These are phyloP conservation scores for Cerrena zonata DNA, from an alignment of 1,284 basidiomycete genomes.

Conservation along the genomic window DNA sequence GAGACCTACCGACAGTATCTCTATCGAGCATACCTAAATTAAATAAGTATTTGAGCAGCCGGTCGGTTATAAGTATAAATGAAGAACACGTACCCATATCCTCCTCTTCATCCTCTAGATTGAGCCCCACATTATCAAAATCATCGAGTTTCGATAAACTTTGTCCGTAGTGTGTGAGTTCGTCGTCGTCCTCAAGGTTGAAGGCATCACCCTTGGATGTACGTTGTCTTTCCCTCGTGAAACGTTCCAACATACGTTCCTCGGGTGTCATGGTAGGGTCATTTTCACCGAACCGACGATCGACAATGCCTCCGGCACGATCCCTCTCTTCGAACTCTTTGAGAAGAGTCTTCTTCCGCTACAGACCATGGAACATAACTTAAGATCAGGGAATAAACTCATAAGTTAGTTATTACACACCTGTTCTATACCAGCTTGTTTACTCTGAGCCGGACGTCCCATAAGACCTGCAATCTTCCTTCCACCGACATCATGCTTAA, in stretches of 20 bases:
- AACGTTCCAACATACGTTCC: constrained; percentile 95
- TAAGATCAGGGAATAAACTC: not conserved
- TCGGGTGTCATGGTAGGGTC: constrained; percentile 87
- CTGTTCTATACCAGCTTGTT: constrained; percentile 85
- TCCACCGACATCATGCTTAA: constrained; percentile 90
- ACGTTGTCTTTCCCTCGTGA: constrained; percentile 83
- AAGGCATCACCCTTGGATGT: constrained; percentile 77
- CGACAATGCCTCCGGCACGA: constrained; percentile 83
- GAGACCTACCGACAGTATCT: constrained; percentile 58
- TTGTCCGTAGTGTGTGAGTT: constrained; percentile 91
- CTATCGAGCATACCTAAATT: constrained; percentile 63
- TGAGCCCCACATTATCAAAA: constrained; percentile 76
- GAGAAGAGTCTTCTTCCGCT: constrained; percentile 83
- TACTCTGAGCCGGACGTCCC: constrained; percentile 81
- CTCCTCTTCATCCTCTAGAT: constrained; percentile 65
- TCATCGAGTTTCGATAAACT: constrained; percentile 82
- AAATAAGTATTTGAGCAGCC: not conserved
- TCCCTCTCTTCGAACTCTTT: constrained; percentile 80
- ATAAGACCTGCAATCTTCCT: constrained; percentile 78
- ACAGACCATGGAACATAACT: constrained; percentile 1
- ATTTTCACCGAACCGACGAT: constrained; percentile 94
- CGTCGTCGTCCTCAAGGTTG: constrained; percentile 87
- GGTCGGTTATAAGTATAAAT: constrained; percentile 5
- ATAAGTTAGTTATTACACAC: constrained; percentile 41
- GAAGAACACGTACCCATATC: constrained; percentile 24